Evolutionary conservation across 768 basidiomycete species (phyloP).

Genomic region (Gyrodon lividus): DNA sequence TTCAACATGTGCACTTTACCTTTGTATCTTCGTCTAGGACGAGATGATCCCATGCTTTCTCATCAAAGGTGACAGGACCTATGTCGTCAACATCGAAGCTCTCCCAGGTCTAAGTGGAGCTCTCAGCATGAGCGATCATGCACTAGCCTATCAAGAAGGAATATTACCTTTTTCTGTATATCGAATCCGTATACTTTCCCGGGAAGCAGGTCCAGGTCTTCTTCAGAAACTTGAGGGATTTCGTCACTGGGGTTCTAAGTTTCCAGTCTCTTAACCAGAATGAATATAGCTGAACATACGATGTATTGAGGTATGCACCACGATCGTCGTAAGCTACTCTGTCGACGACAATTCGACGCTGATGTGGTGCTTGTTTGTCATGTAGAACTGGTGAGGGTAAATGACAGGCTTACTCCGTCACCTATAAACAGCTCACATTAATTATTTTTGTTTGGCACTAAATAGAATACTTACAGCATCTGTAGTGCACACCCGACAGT

Average conservation of each 20-base stretch:
- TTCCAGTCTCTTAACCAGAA: neutral
- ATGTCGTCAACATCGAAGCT: conserved; percentile 58
- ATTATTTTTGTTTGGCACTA: neutral
- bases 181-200: conserved; percentile 64
- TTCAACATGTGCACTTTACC: conserved; percentile 14
- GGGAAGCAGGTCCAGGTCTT: conserved; percentile 54
- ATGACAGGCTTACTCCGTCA: conserved; percentile 6
- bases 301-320: neutral
- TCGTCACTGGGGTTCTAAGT: neutral
- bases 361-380: neutral
- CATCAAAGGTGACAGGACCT: conserved; percentile 52
- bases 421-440: conserved; percentile 3
- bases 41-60: conserved; percentile 56
- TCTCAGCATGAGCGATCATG: neutral
- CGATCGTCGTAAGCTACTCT: conserved; percentile 5
- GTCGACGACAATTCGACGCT: conserved; percentile 25
- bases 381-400: neutral
- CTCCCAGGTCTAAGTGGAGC: conserved; percentile 38
- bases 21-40: conserved; percentile 56
- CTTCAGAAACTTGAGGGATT: conserved; percentile 42
- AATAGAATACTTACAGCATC: conserved; percentile 10
- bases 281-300: neutral
- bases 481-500: conserved; percentile 16
- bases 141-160: neutral
- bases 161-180: conserved; percentile 46